These are phyloP conservation scores for Eremothecium sinecaudum DNA, from an alignment of 1,139 yeast species.

Conservation along the genomic window DNA sequence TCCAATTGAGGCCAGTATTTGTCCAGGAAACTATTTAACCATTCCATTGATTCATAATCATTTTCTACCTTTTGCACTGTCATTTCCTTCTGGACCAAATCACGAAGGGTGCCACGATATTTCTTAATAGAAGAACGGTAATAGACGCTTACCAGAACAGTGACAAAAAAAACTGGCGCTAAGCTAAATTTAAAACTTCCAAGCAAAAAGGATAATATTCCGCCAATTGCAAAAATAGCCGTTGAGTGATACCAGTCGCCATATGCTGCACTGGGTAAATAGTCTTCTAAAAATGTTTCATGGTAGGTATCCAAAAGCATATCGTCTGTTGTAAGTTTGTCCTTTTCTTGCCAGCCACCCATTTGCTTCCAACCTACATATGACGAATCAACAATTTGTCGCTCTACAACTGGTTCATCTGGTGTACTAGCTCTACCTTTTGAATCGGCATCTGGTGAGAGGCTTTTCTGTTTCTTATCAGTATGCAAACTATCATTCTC, in stretches of 20 bases:
- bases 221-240: constrained; percentile 56
- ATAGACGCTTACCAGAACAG: constrained; percentile 49
- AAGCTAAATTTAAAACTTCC: constrained; percentile 72
- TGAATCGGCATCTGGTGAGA: background rate
- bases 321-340: constrained; percentile 55
- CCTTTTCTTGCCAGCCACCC: constrained; percentile 72
- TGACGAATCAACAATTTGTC: constrained; percentile 48
- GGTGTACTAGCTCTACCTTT: constrained; percentile 1
- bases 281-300: constrained; percentile 61
- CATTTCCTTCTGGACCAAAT: constrained; percentile 76
- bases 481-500: too few relatives aligned
- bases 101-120: constrained; percentile 64
- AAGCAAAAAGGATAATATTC: constrained; percentile 61
- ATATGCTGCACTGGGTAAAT: constrained; percentile 60
- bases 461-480: too few relatives aligned
- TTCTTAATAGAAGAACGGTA: constrained; percentile 79
- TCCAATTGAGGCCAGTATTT: constrained; percentile 88
- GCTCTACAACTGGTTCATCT: constrained; percentile 29
- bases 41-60: constrained; percentile 88
- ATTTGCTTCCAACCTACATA: constrained; percentile 92
- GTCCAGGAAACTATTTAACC: constrained; percentile 80
- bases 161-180: constrained; percentile 70
- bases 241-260: constrained; percentile 97
- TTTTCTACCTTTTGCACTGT: constrained; percentile 71
- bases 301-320: constrained; percentile 59